phyloP scores from a whole-genome alignment of 2,329 filamentous ascomycete species.

The Thermoascus crustaceus region DNA sequence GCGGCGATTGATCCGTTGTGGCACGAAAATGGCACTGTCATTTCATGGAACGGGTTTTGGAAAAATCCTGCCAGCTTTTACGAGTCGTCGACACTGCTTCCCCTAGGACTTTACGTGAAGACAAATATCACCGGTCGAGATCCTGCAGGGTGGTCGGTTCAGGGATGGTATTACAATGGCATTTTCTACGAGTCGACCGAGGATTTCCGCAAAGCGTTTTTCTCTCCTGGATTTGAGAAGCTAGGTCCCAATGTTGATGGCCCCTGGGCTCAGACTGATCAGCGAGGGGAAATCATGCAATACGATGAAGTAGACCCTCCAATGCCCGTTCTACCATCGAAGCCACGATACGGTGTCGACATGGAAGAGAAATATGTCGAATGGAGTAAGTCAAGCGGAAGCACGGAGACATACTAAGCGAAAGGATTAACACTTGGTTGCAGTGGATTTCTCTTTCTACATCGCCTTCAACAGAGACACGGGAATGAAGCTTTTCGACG shows the following conservation, averaged over 20 bases:
- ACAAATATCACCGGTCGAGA: conserved; percentile 45
- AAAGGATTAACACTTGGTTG: too few relatives aligned
- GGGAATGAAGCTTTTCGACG: conserved; percentile 43
- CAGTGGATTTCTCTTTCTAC: conserved; percentile 46
- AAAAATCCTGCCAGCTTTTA: not conserved
- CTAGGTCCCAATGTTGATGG: conserved; percentile 9
- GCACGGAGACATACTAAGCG: too few relatives aligned
- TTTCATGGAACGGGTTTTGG: conserved; percentile 15
- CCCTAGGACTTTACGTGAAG: conserved; percentile 13
- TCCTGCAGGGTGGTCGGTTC: conserved; percentile 42
- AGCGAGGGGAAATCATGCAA: conserved; percentile 3
- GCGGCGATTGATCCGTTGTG: conserved; percentile 18
- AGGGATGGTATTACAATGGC: conserved; percentile 48
- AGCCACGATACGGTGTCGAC: conserved; percentile 37
- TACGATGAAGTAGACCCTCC: conserved; percentile 17
- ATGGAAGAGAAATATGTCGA: conserved; percentile 40
- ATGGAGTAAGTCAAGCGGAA: conserved; percentile 34
- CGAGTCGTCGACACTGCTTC: not conserved
- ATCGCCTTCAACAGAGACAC: conserved; percentile 38
- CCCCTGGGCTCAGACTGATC: conserved; percentile 13
- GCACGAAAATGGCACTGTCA: conserved; percentile 16
- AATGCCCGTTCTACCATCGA: conserved; percentile 29
- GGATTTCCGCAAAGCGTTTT: conserved; percentile 38
- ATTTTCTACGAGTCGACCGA: conserved; percentile 46
- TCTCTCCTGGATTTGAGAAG: conserved; percentile 10